Conservation (phyloP, 179 eudicot species). For the Silene vulgaris region DNA sequence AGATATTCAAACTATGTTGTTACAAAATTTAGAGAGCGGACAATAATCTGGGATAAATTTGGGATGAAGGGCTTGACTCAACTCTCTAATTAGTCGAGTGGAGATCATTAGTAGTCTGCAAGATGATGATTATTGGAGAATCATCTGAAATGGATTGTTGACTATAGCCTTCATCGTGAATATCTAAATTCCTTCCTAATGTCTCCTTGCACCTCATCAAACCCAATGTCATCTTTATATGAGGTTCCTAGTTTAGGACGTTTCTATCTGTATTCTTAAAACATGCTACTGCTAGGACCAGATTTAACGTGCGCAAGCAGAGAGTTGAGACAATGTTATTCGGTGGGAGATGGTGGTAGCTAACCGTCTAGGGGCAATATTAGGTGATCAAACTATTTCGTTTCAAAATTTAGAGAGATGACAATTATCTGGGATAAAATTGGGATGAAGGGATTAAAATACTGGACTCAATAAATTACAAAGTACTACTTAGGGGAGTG, state of each 20-base stretch:
- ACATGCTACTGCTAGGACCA: too few relatives aligned
- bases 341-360: too few relatives aligned
- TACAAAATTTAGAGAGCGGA: too few relatives aligned
- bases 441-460: too few relatives aligned
- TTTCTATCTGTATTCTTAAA: neutral
- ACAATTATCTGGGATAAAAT: too few relatives aligned
- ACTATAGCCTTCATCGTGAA: neutral
- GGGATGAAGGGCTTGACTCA: neutral
- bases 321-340: too few relatives aligned
- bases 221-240: neutral
- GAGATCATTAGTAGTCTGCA: neutral
- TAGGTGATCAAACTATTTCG: too few relatives aligned
- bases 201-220: neutral
- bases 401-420: too few relatives aligned
- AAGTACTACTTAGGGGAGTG: neutral
- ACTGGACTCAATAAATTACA: neutral
- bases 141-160: neutral
- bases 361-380: too few relatives aligned
- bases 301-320: too few relatives aligned
- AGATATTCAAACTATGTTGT: too few relatives aligned
- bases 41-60: too few relatives aligned
- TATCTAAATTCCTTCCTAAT: neutral
- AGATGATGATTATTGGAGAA: neutral
- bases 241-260: neutral
- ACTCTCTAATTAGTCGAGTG: neutral